Percentiles rank a stretch among this genome's conserved stretches.
phyloP scores from a whole-genome alignment of 148 eudicot genomes.

The Beta vulgaris region DNA sequence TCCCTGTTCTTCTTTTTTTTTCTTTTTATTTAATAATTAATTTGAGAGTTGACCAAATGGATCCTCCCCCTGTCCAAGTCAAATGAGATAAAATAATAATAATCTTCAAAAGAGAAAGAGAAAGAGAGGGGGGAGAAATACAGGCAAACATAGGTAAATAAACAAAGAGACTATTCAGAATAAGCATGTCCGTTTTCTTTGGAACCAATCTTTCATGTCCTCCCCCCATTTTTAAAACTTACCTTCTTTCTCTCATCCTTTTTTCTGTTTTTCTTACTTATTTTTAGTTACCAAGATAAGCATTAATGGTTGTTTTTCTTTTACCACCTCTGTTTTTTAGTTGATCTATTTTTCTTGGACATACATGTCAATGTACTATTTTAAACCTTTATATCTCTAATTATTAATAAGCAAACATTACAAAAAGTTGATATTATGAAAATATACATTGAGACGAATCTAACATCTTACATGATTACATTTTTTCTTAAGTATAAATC shows the following conservation, averaged over 20 bases:
- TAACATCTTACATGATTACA: too few species aligned
- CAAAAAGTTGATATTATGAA: too few species aligned
- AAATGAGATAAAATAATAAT: not conserved
- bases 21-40: not conserved
- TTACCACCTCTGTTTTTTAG: too few species aligned
- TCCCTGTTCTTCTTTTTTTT: too few species aligned
- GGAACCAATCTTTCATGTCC: conserved; percentile 20
- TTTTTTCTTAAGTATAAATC: too few species aligned
- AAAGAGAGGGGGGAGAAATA: not conserved
- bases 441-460: too few species aligned
- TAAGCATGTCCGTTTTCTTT: conserved; percentile 14
- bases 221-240: conserved; percentile 19
- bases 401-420: too few species aligned
- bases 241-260: not conserved
- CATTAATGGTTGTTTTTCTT: too few species aligned
- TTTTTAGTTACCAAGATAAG: not conserved
- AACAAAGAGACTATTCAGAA: not conserved
- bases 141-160: not conserved
- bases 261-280: not conserved
- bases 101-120: not conserved
- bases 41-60: not conserved
- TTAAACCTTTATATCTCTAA: too few species aligned
- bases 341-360: too few species aligned
- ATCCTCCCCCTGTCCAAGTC: not conserved
- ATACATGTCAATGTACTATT: too few species aligned